Percentiles rank a stretch among this genome's conserved stretches.
Evolutionary conservation across 352 stramenopile species (phyloP).

Genomic region (Phytophthora fragariaefolia): DNA sequence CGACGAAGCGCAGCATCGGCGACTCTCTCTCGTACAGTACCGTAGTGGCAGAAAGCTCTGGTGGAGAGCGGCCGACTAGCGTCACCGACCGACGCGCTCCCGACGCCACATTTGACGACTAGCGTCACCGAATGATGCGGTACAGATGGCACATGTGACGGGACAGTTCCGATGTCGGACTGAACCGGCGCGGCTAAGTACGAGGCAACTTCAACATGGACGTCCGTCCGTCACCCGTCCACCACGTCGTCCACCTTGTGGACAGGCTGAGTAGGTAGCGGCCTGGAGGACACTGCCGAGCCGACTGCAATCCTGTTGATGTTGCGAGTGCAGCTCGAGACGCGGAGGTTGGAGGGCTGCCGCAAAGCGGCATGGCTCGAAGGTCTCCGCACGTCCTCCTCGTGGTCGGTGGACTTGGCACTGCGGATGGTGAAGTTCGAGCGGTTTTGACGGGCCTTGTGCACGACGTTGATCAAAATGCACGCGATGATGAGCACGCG

Average conservation of each 20-base stretch:
- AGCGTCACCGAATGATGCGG: background rate
- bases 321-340: too few species aligned
- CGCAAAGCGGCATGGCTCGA: too few species aligned
- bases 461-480: too few species aligned
- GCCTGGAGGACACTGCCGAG: background rate
- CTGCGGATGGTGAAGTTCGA: too few species aligned
- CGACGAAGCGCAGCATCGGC: conserved; percentile 39
- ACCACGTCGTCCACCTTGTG: background rate
- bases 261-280: background rate
- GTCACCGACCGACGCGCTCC: background rate
- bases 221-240: background rate
- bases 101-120: too few species aligned
- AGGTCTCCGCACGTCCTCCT: too few species aligned
- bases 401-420: too few species aligned
- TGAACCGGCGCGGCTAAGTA: background rate
- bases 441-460: too few species aligned
- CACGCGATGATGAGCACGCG: conserved; percentile 22
- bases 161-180: too few species aligned
- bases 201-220: conserved; percentile 15
- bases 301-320: background rate
- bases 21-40: conserved; percentile 31
- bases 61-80: conserved; percentile 22
- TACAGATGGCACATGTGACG: background rate
- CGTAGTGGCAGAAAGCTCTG: conserved; percentile 27
- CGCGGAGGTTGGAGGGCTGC: too few species aligned